Base-by-base conservation (phyloP, 345 rosid genomes). In the Carallia pectinifolia region DNA sequence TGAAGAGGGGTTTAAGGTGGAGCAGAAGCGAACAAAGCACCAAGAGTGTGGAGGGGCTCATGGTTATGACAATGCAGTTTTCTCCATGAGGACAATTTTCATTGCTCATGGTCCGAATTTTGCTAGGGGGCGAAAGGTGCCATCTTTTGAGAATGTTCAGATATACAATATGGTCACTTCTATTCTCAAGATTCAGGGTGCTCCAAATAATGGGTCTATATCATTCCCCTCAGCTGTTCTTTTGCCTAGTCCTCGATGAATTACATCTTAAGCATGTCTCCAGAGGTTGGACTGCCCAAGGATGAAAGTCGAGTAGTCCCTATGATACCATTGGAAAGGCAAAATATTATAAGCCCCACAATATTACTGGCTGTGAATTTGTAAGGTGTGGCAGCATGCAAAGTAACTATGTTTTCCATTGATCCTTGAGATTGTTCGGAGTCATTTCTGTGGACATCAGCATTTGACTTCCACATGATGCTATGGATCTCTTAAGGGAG, bases 31-130 rank as follows among this genome's bases (percentile, higher is more conserved):
- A 58, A 81, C 77, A 23, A 66, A 76, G 33, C 76, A 52, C 6
- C 81, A 85, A 60, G 98, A 94, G 60, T 94, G 98, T 55, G 97
- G 97, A 40, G 98, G 98, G 70, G 84, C 90, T 10, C 97, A 94
- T 27, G 97, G 98, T 6, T 94, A 94, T 77, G 97, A 94, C 73
- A 91, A 90, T 73, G 88, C 87, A 1, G 15, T 91, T 74, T 94
- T 94, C 82, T 94, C 98, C 13, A 94, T 92, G 97, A 90, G 98
- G 73, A 81, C 90, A 47, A 88, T 94, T 76, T 94, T 92, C 74
- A 85, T 94, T 16, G 97, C 93, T 60, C 97, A 92, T 5, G 98
- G 97, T 71, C 98, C 97, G 64, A 83, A 80, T 83, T 94, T 94
- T 67, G 79, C 83, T 0, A 72, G 85, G 56, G 97, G 97, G 15